These are phyloP conservation scores for Leucocoprinus birnbaumii DNA, from an alignment of 768 basidiomycete genomes.

Conservation along the genomic window DNA sequence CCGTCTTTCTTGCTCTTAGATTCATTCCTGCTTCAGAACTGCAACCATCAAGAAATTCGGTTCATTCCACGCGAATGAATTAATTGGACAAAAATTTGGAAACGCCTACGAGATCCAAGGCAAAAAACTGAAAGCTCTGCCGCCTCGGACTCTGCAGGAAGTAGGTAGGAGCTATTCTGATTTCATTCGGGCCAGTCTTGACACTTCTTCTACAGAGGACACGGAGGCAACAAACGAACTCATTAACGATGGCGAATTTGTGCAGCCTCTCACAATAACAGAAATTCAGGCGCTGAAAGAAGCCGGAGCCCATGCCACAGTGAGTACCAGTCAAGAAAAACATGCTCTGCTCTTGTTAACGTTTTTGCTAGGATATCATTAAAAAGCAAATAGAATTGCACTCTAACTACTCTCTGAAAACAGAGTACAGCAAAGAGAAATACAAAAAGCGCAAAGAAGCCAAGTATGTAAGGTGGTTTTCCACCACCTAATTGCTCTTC, in stretches of 20 bases:
- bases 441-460: constrained; percentile 96
- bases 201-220: constrained; percentile 64
- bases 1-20: neutral
- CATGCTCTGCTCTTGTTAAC: constrained; percentile 7
- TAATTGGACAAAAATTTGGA: constrained; percentile 84
- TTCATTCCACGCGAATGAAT: constrained; percentile 71
- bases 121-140: constrained; percentile 62
- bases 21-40: constrained; percentile 39
- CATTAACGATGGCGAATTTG: constrained; percentile 83
- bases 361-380: constrained; percentile 79
- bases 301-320: constrained; percentile 77
- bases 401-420: constrained; percentile 89
- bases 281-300: constrained; percentile 86
- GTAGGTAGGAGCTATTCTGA: constrained; percentile 53
- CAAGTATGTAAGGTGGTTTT: constrained; percentile 56
- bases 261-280: constrained; percentile 77
- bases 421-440: constrained; percentile 98
- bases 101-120: constrained; percentile 83
- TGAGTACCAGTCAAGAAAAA: constrained; percentile 27
- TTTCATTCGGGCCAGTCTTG: neutral
- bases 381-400: constrained; percentile 92
- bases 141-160: constrained; percentile 69
- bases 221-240: constrained; percentile 96
- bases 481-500: constrained; percentile 2
- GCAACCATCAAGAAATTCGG: constrained; percentile 85